Evolutionary conservation across 179 eudicot genomes (phyloP), one percentile per base, ranked within the genome.

Genomic region (Nepenthes alata): DNA sequence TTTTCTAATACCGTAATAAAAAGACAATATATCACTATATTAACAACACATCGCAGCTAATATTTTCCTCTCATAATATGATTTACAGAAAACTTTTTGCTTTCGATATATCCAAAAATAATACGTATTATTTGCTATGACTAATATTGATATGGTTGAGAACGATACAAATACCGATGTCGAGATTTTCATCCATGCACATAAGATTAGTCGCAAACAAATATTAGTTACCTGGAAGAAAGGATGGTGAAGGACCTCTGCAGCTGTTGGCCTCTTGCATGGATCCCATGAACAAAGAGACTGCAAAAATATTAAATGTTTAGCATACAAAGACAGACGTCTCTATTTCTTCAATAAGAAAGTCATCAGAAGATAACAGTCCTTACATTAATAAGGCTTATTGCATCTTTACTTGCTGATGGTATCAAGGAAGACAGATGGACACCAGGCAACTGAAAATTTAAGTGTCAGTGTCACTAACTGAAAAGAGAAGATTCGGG

Each of bases 251-350:
- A 94, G 95, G 61, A 70, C 96, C 79, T 90, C 91, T 44, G 72
- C 71, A 37, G 99, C 97, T 36, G 96, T 83, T 54, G 99, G 99
- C 80, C 99, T 87, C 89, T 78, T 84, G 53, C 75, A 67, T 58
- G 99, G 97, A 72, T 94, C 88, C 99, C 99, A 94, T 0, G 94
- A 83, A 73, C 94, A 87, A 38, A 90, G 97, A 12, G 80, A 85
- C 91, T 87, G 64, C 44, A 63, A 49, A 35, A 58, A 16, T 5
- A 13, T 45, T 10, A 54, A 67, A 16, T 5, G 25, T 9, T 7
- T 34, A 2, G 9, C 9, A 2, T 3, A 16, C 25, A 53, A 16
- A 14, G 2, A 14, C 25, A 25, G 11, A 25, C 37, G 1, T 34
- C 3, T 6, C 3, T 35, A 6, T 6, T 35, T 41, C 45, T 41